Conservation (phyloP, 371 early-diverging fungal genomes). For the Mortierella sp. region DNA sequence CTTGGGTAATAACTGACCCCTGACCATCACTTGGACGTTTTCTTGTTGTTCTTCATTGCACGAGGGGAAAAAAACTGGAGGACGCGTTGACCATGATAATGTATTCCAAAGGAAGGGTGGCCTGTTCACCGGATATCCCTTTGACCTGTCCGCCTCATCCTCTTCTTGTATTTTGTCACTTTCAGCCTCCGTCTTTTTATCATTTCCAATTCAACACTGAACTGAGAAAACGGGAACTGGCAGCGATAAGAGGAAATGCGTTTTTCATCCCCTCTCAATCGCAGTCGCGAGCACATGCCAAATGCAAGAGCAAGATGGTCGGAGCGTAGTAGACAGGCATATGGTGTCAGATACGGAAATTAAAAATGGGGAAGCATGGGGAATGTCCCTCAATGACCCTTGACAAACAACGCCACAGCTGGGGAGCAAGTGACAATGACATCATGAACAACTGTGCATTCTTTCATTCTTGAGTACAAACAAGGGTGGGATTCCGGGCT, state of each 20-base stretch:
- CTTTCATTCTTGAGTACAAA: not conserved
- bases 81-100: not conserved
- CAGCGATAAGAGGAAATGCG: too few relatives aligned
- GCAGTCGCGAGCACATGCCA: conserved; percentile 7
- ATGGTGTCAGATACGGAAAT: not conserved
- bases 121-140: not conserved
- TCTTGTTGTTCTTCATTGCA: not conserved
- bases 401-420: too few relatives aligned
- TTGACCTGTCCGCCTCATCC: not conserved
- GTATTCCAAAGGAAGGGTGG: not conserved
- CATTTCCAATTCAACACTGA: not conserved
- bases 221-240: not conserved
- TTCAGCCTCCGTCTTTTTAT: not conserved
- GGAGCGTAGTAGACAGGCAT: not conserved
- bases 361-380: not conserved
- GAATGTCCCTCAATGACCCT: too few relatives aligned
- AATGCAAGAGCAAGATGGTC: not conserved
- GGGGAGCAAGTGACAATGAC: not conserved
- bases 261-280: not conserved
- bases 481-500: not conserved
- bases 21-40: not conserved
- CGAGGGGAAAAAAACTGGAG: not conserved
- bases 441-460: not conserved
- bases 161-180: not conserved
- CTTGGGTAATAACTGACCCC: too few relatives aligned